Evolutionary conservation across 192 early-diverging fungal species (phyloP).

Genomic region (Cladochytrium replicatum): DNA sequence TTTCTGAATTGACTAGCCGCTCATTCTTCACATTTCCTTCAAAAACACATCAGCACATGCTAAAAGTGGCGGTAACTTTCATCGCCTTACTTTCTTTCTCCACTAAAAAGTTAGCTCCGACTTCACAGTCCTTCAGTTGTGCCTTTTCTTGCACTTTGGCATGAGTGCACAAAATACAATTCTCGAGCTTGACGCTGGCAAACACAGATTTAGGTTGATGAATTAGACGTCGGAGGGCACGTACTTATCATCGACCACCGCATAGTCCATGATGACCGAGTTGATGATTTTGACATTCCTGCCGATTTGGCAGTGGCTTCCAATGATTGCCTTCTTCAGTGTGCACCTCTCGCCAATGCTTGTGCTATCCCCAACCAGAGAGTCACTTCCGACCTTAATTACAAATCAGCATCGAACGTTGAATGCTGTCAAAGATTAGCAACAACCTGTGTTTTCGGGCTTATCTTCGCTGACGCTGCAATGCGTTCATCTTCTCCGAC

Average conservation of each 20-base stretch:
- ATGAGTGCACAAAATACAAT: conserved; percentile 75
- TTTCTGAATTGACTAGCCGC: too few species aligned
- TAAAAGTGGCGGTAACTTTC: too few species aligned
- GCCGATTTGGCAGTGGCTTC: conserved; percentile 89
- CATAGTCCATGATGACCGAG: conserved; percentile 94
- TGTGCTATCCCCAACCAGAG: conserved; percentile 79
- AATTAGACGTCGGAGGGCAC: too few species aligned
- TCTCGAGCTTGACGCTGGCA: conserved; percentile 72
- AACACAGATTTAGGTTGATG: too few species aligned
- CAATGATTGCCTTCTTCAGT: conserved; percentile 91
- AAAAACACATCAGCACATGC: too few species aligned
- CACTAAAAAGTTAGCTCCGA: conserved; percentile 55
- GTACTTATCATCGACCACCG: conserved; percentile 80
- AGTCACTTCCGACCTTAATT: conserved; percentile 68
- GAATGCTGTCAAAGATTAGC: too few species aligned
- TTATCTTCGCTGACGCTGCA: conserved; percentile 58
- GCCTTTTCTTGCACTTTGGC: conserved; percentile 66
- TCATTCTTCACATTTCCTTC: too few species aligned
- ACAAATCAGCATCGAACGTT: not conserved
- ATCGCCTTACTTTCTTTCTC: conserved; percentile 52
- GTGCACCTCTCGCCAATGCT: conserved; percentile 86
- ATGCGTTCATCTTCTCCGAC: conserved; percentile 42
- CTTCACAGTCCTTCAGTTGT: conserved; percentile 82
- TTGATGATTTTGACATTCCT: conserved; percentile 92
- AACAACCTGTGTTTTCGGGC: conserved; percentile 51